A percentile compares a stretch with the other conserved stretches of the same genome.
phyloP scores from a whole-genome alignment of 495 filamentous ascomycete genomes.

The Amphirosellinia nigrospora region DNA sequence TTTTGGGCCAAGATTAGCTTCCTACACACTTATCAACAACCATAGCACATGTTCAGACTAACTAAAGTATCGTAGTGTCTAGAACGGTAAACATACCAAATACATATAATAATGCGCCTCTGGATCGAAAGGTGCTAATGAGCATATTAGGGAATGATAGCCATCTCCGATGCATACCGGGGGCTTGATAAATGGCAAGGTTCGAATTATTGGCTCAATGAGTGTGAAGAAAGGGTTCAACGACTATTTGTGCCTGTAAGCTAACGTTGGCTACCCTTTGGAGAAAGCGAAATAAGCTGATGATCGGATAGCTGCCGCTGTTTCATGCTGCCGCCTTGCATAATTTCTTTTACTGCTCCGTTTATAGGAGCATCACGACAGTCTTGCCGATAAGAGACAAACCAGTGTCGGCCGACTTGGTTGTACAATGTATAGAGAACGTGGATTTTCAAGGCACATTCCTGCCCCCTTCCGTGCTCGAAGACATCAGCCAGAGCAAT shows the following conservation, averaged over 20 bases:
- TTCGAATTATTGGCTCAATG: slow-evolving; percentile 26
- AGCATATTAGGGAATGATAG: slow-evolving; percentile 9
- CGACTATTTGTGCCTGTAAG: slow-evolving; percentile 16
- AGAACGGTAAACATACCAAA: slow-evolving; percentile 29
- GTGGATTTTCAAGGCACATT: slow-evolving; percentile 34
- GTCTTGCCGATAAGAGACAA: slow-evolving; percentile 39
- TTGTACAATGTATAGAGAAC: slow-evolving; percentile 37
- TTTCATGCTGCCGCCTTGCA: slow-evolving; percentile 34
- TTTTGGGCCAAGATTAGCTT: too few relatives aligned
- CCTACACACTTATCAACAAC: slow-evolving; percentile 17
- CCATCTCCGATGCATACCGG: slow-evolving; percentile 46
- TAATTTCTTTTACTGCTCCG: slow-evolving; percentile 29
- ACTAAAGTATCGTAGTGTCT: slow-evolving; percentile 36
- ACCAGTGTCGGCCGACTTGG: slow-evolving; percentile 38
- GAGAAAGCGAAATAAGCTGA: neutral
- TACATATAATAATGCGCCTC: too few relatives aligned
- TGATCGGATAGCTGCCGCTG: slow-evolving; percentile 29
- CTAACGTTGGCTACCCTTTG: neutral
- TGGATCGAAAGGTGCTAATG: neutral
- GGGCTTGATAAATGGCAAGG: slow-evolving; percentile 31
- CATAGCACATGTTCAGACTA: slow-evolving; percentile 51
- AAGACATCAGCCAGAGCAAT: slow-evolving; percentile 40
- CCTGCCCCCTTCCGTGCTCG: slow-evolving; percentile 45
- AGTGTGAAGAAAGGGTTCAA: slow-evolving; percentile 9
- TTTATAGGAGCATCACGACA: slow-evolving; percentile 36